Evolutionary conservation across 306 rosid genomes (phyloP).

Genomic region (Castanea sativa): DNA sequence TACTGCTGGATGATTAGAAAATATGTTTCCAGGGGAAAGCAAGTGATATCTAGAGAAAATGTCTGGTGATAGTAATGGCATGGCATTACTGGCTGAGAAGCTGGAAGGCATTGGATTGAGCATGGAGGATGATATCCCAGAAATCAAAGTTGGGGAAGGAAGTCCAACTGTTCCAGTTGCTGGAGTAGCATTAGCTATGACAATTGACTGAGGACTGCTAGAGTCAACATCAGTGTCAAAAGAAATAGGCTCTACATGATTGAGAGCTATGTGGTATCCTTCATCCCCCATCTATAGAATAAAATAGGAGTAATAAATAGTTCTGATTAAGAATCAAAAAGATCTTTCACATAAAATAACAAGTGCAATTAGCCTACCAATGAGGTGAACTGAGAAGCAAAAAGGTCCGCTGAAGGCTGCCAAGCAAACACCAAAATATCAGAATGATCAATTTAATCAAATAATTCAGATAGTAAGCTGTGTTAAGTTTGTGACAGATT

Average conservation of each 20-base stretch:
- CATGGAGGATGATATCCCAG: neutral
- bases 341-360: neutral
- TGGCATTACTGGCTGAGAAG: constrained; percentile 8
- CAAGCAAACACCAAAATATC: constrained; percentile 12
- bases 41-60: constrained; percentile 4
- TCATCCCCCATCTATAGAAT: constrained; percentile 32
- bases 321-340: neutral
- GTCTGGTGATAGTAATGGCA: constrained; percentile 3
- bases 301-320: neutral
- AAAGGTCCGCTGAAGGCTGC: constrained; percentile 22
- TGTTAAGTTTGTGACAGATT: neutral
- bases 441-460: constrained; percentile 6
- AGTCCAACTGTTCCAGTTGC: neutral
- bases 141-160: constrained; percentile 5
- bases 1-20: neutral
- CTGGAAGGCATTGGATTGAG: neutral
- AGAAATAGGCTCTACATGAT: constrained; percentile 7
- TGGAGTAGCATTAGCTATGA: neutral
- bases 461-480: neutral
- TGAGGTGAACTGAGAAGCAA: constrained; percentile 33
- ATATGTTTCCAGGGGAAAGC: neutral
- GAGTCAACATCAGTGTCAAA: constrained; percentile 5
- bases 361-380: constrained; percentile 23
- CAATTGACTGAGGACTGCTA: neutral
- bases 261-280: constrained; percentile 29